Conservation (phyloP, 352 stramenopile species). For the Globisporangium takayamanum region DNA sequence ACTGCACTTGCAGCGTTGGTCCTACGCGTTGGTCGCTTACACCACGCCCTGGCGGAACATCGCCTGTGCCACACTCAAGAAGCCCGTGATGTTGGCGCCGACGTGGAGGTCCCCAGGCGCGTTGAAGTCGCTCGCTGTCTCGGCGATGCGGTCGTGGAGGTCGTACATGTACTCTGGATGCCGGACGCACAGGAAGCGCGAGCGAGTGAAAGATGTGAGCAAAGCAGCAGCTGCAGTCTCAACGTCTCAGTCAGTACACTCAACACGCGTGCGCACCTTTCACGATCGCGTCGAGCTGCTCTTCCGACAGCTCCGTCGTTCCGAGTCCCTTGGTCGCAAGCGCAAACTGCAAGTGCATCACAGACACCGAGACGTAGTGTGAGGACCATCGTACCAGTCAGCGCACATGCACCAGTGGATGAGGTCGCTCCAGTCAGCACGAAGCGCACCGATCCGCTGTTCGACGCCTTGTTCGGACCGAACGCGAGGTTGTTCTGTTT, state of each 20-base stretch:
- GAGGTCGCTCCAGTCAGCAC: no score
- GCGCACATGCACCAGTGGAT: neutral
- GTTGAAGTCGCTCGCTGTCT: constrained; percentile 74
- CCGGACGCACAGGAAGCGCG: neutral
- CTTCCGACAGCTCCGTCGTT: constrained; percentile 42
- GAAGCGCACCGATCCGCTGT: constrained; percentile 54
- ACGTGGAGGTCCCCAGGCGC: constrained; percentile 66
- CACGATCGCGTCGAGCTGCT: constrained; percentile 64
- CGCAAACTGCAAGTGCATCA: constrained; percentile 30
- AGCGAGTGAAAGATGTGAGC: neutral
- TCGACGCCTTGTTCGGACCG: constrained; percentile 81
- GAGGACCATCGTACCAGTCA: neutral
- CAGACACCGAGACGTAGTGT: neutral
- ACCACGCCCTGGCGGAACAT: constrained; percentile 97
- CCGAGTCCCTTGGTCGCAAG: constrained; percentile 57
- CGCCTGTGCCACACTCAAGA: constrained; percentile 94
- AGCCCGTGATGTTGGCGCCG: constrained; percentile 96
- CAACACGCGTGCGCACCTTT: constrained; percentile 31
- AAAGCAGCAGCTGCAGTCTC: no score
- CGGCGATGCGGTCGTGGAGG: constrained; percentile 64
- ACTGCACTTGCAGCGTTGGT: no score
- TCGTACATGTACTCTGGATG: constrained; percentile 71
- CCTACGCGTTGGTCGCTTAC: constrained; percentile 35
- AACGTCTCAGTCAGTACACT: no score
- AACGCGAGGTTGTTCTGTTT: constrained; percentile 81